Conservation (phyloP, 1,284 basidiomycete species). For the Ustilago esculenta region DNA sequence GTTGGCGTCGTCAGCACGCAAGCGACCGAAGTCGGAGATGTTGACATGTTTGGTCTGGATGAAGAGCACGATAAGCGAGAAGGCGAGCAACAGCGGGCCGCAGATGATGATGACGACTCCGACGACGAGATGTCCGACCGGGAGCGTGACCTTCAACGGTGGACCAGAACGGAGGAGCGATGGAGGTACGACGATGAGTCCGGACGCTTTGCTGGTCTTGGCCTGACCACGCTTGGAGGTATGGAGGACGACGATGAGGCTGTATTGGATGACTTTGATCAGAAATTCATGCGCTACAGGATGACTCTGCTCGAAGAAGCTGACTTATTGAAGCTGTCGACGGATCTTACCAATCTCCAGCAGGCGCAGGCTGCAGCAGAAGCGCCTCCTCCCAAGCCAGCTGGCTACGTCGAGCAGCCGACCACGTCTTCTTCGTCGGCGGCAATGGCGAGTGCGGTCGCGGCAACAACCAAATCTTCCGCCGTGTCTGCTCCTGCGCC, state of each 20-base stretch:
- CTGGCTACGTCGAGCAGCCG: slow-evolving; percentile 45
- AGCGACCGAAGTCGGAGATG: slow-evolving; percentile 55
- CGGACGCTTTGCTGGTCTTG: slow-evolving; percentile 63
- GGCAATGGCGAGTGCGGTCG: slow-evolving; percentile 19
- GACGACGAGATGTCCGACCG: slow-evolving; percentile 28
- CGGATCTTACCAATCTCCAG: slow-evolving; percentile 64
- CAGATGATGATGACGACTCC: slow-evolving; percentile 13
- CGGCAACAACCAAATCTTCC: slow-evolving; percentile 19
- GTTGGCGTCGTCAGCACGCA: slow-evolving; percentile 55
- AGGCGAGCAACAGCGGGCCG: slow-evolving; percentile 14
- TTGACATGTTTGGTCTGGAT: slow-evolving; percentile 48
- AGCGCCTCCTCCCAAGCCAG: slow-evolving; percentile 44
- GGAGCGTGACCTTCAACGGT: slow-evolving; percentile 31
- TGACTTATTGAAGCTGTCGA: slow-evolving; percentile 63
- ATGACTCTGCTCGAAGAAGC: slow-evolving; percentile 64
- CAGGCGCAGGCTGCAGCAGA: slow-evolving; percentile 63
- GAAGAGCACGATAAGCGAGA: slow-evolving; percentile 28
- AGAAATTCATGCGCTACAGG: slow-evolving; percentile 65
- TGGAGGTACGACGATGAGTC: slow-evolving; percentile 66
- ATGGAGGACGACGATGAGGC: slow-evolving; percentile 67
- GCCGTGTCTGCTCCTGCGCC: slow-evolving; percentile 17
- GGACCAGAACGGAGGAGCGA: slow-evolving; percentile 51
- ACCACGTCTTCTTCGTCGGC: slow-evolving; percentile 11
- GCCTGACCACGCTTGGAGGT: slow-evolving; percentile 62
- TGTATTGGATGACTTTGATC: slow-evolving; percentile 65